Base-by-base conservation (phyloP, 2,329 filamentous ascomycete species). In the Dothidotthia symphoricarpi region DNA sequence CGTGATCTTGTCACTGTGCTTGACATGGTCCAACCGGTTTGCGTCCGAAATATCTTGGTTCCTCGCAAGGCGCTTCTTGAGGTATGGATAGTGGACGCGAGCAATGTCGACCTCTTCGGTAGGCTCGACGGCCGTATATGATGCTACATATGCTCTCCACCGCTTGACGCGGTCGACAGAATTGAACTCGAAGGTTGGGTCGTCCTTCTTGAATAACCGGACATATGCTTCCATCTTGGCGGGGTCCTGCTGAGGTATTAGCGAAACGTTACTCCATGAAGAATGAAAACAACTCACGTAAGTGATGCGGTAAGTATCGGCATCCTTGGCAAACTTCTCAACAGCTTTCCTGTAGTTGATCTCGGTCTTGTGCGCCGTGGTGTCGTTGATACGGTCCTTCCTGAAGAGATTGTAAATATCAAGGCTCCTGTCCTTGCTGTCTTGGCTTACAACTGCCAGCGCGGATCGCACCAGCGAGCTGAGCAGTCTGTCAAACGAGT, bases 101-200 rank as follows among this genome's bases (percentile, higher is more conserved):
- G 43, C 47, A 31, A 44, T 39, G 31, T 61, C 55, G 8, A 75
- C 60, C 28, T 68, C 66, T 36, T 71, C 75, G 0, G 93, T 98
- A 2, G 88, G 86, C 59, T 95, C 88, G 16, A 90, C 79, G 47
- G 88, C 87, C 51, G 88, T 86, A 67, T 86, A 97, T 0, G 90
- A 89, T 13, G 91, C 90, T 40, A 95, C 88, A 64, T 98, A 98
- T 70, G 94, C 95, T 55, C 91, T 87, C 93, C 93, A 98, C 26
- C 82, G 73, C 46, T 76, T 75, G 49, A 81, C 76, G 3, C 73
- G 68, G 35, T 74, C 76, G 16, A 82, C 77, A 46, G 88, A 83
- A 39, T 84, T 83, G 34, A 83, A 80, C 59, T 93, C 85, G 73
- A 95, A 75, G 0, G 80, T 82, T 1, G 75, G 84, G 52, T 95